A percentile compares a stretch with the other conserved stretches of the same genome.
phyloP scores from a whole-genome alignment of 257 asterid genomes.

The Capsicum baccatum region DNA sequence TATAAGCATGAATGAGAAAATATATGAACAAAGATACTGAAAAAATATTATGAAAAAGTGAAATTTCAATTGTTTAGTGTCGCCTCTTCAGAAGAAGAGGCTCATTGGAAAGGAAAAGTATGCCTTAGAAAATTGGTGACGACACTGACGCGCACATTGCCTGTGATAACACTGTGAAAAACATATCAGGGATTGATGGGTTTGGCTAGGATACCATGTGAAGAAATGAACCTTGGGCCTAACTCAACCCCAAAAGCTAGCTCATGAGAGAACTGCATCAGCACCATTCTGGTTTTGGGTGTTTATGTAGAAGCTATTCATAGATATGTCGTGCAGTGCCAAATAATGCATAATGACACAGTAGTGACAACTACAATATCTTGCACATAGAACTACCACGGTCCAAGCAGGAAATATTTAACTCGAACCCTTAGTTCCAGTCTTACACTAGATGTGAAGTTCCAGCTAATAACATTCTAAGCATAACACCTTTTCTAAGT shows the following conservation, averaged over 20 bases:
- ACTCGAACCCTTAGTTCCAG: neutral
- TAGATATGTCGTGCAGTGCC: neutral
- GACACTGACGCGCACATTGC: too few species aligned
- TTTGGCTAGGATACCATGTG: neutral
- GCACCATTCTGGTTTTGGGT: constrained; percentile 8
- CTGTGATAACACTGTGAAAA: neutral
- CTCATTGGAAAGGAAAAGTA: too few species aligned
- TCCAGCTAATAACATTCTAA: neutral
- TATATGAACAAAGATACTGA: too few species aligned
- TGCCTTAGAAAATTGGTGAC: too few species aligned
- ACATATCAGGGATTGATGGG: neutral
- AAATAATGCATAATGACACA: neutral
- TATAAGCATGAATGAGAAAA: too few species aligned
- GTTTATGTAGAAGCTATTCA: neutral
- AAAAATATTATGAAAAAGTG: too few species aligned
- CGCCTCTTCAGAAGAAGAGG: too few species aligned
- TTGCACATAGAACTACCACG: neutral
- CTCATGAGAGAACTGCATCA: neutral
- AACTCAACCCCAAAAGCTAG: neutral
- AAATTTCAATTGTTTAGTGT: too few species aligned
- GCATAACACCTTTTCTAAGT: constrained; percentile 15
- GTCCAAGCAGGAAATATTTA: neutral
- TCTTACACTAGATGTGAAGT: neutral
- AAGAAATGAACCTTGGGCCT: constrained; percentile 7
- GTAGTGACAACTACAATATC: neutral